Conservation (phyloP, 1,139 yeast species). For the Pichia sorboxylosa region DNA sequence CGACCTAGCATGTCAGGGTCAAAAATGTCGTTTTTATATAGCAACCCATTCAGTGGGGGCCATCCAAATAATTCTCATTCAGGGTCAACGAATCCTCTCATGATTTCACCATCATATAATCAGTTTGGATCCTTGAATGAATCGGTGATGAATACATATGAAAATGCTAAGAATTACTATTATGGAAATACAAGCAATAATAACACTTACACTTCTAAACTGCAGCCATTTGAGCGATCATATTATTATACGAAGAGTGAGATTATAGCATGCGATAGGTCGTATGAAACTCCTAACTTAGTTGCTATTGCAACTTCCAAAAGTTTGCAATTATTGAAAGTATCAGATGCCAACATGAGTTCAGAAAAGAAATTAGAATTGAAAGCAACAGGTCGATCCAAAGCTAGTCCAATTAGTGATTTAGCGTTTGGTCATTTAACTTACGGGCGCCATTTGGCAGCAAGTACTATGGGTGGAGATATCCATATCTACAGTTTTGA, state of each 20-base stretch:
- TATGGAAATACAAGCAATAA: too few species aligned
- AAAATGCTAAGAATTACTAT: too few species aligned
- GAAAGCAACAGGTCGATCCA: slow-evolving; percentile 24
- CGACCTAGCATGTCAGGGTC: slow-evolving; percentile 22
- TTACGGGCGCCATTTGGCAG: slow-evolving; percentile 33
- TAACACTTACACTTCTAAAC: too few species aligned
- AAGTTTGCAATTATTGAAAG: slow-evolving; percentile 36
- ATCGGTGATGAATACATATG: too few species aligned
- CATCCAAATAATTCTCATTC: background rate
- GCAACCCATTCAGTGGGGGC: slow-evolving; percentile 4
- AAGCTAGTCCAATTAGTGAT: slow-evolving; percentile 37
- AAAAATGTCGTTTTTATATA: slow-evolving; percentile 25
- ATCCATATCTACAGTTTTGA: slow-evolving; percentile 37
- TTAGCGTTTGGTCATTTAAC: slow-evolving; percentile 36
- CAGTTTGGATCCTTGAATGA: too few species aligned
- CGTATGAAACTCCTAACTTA: slow-evolving; percentile 30
- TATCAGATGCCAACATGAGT: slow-evolving; percentile 28
- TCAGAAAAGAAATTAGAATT: slow-evolving; percentile 26
- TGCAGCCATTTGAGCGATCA: slow-evolving; percentile 18
- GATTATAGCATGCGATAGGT: slow-evolving; percentile 28
- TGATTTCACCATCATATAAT: too few species aligned
- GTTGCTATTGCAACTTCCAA: slow-evolving; percentile 53
- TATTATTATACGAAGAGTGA: slow-evolving; percentile 23
- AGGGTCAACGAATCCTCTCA: too few species aligned
- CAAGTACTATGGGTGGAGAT: slow-evolving; percentile 39